Conservation (phyloP, 371 early-diverging fungal genomes). For the Syncephalastrum racemosum region DNA sequence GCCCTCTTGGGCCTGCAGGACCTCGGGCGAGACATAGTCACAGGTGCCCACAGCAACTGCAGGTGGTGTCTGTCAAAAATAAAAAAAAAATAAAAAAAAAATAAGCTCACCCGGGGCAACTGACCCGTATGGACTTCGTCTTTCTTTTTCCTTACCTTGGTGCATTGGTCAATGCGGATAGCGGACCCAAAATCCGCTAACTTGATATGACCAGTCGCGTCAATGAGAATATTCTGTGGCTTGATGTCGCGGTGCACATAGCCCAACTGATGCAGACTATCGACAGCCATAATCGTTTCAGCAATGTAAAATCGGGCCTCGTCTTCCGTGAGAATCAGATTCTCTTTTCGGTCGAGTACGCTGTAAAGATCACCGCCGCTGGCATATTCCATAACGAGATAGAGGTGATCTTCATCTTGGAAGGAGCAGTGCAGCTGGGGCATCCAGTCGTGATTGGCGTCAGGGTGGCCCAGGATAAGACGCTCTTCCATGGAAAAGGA, state of each 20-base stretch:
- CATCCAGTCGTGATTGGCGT: slow-evolving; percentile 74
- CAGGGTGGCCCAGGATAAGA: slow-evolving; percentile 72
- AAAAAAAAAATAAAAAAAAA: slow-evolving; percentile 9
- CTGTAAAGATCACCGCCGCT: slow-evolving; percentile 96
- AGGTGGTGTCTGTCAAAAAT: slow-evolving; percentile 51
- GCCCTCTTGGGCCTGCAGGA: slow-evolving; percentile 68
- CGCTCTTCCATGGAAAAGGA: slow-evolving; percentile 91
- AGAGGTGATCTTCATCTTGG: slow-evolving; percentile 86
- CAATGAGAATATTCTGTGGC: slow-evolving; percentile 80
- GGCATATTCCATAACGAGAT: slow-evolving; percentile 96
- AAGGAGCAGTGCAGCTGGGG: slow-evolving; percentile 85
- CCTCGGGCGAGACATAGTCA: slow-evolving; percentile 96
- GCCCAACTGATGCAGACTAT: slow-evolving; percentile 88
- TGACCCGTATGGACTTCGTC: not conserved
- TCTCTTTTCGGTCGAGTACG: slow-evolving; percentile 82
- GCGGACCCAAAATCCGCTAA: slow-evolving; percentile 91
- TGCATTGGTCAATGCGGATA: slow-evolving; percentile 33
- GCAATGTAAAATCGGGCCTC: slow-evolving; percentile 96
- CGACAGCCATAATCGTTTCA: slow-evolving; percentile 91
- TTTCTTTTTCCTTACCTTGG: slow-evolving; percentile 25
- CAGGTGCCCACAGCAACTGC: slow-evolving; percentile 88
- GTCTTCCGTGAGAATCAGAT: slow-evolving; percentile 71
- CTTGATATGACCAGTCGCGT: slow-evolving; percentile 79
- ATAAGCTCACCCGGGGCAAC: slow-evolving; percentile 1
- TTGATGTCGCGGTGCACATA: slow-evolving; percentile 95